Evolutionary conservation across 192 early-diverging fungal genomes (phyloP).

Genomic region (Backusella tarrabulga): DNA sequence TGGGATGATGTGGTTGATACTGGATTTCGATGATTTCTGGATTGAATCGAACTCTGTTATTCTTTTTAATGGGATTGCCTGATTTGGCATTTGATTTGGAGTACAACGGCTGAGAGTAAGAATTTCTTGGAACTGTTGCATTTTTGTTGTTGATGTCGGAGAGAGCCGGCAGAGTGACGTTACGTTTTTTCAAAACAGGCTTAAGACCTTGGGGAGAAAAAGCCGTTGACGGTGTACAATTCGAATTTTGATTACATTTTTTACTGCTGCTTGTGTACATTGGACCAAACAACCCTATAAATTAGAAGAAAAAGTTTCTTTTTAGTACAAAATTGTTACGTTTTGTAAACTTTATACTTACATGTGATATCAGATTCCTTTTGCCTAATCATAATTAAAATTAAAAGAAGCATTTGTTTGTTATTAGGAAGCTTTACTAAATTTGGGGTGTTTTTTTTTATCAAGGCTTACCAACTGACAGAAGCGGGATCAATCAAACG

Average conservation of each 20-base stretch:
- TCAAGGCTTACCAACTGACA: constrained; percentile 36
- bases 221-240: not conserved
- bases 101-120: not conserved
- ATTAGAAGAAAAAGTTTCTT: not conserved
- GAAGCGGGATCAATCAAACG: constrained; percentile 24
- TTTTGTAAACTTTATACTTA: constrained; percentile 4
- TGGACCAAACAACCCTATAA: constrained; percentile 27
- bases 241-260: not conserved
- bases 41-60: constrained; percentile 21
- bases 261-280: constrained; percentile 13
- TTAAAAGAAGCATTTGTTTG: not conserved
- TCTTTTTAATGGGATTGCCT: not conserved
- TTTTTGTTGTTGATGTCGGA: constrained; percentile 10
- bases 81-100: not conserved
- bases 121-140: not conserved
- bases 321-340: constrained; percentile 2
- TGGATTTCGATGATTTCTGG: constrained; percentile 20
- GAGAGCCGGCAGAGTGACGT: constrained; percentile 11
- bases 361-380: constrained; percentile 45
- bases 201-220: constrained; percentile 14
- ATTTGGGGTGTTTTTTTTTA: not conserved
- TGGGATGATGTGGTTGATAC: constrained; percentile 25
- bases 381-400: constrained; percentile 30
- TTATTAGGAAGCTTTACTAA: not conserved
- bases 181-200: constrained; percentile 20